Evolutionary conservation across 1,284 basidiomycete species (phyloP), one percentile per base, ranked within the genome.

Genomic region (Marasmius oreades): DNA sequence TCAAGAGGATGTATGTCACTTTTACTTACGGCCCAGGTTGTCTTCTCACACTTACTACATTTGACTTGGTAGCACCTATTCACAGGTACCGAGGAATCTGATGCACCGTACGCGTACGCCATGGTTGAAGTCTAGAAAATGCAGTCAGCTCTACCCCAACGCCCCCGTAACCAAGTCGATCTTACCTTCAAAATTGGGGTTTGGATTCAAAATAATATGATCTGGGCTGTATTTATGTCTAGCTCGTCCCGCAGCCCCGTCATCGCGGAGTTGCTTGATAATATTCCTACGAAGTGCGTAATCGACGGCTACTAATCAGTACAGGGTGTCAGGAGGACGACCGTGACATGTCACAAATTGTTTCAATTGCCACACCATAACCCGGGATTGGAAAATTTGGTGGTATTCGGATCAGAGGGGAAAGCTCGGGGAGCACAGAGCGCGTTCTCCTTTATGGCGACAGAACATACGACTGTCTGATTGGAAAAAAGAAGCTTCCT

Each of bases 21-120:
- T 46, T 48, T 46, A 70, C 80, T 66, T 67, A 90, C 89, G 74
- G 69, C 77, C 88, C 88, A 91, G n/a, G 85, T 89, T 23, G 74
- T 84, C 77, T 90, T 90, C 51, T 78, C 78, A 69, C 88, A 90
- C 56, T 70, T 76, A 55, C 69, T 71, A 71, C 88, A 90, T 60
- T 77, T 77, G 55, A 85, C 82, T 56, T 70, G 64, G 66, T 70
- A 80, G 73, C 88, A 90, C 53, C 69, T 61, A 67, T 86, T 73
- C 60, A 77, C 77, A 53, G 79, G 83, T 57, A 69, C 63, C 47
- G 47, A 62, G 66, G 54, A 55, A 65, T 64, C 5, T 56, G 51
- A 28, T 62, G 14, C 14, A 11, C 33, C 47, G 47, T 18, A 31
- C 47, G 47, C 26, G 47, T 50, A 50, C 26, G 47, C 47, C 47